phyloP scores from a whole-genome alignment of 208 protist species.

The Blastocrithidia nonstop region DNA sequence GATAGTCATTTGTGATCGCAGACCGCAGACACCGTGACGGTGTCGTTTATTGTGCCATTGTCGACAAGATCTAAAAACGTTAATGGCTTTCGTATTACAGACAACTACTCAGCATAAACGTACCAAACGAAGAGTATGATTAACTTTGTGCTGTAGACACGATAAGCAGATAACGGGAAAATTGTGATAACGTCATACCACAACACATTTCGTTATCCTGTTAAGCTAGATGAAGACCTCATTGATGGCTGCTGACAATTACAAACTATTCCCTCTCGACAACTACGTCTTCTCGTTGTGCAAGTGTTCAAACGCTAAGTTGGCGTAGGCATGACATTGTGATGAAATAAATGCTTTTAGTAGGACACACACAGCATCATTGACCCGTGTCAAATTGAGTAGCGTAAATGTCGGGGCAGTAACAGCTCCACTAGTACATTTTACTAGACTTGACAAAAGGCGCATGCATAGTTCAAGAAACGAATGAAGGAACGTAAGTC shows the following conservation, averaged over 20 bases:
- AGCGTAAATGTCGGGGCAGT: slow-evolving; percentile 6
- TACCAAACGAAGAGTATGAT: neutral
- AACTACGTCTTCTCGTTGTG: slow-evolving; percentile 37
- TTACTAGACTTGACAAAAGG: slow-evolving; percentile 37
- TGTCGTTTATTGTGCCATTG: slow-evolving; percentile 51
- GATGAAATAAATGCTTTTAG: slow-evolving; percentile 63
- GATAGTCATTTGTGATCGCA: slow-evolving; percentile 55
- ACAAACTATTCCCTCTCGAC: slow-evolving; percentile 17
- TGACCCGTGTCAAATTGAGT: slow-evolving; percentile 26
- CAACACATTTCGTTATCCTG: slow-evolving; percentile 37
- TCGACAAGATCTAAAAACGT: slow-evolving; percentile 22
- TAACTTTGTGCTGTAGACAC: neutral
- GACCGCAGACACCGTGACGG: slow-evolving; percentile 33
- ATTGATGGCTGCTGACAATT: slow-evolving; percentile 68
- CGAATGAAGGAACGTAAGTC: slow-evolving; percentile 22
- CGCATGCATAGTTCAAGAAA: slow-evolving; percentile 45
- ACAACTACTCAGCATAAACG: neutral
- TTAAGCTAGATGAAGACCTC: slow-evolving; percentile 41
- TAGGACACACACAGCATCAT: slow-evolving; percentile 29
- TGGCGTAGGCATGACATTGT: slow-evolving; percentile 35
- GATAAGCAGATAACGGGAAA: neutral
- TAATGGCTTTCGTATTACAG: slow-evolving; percentile 15
- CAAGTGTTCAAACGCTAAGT: slow-evolving; percentile 54
- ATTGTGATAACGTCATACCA: no score
- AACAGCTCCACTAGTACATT: slow-evolving; percentile 15